Conservation (phyloP, 257 asterid species). For the Rehmannia glutinosa region DNA sequence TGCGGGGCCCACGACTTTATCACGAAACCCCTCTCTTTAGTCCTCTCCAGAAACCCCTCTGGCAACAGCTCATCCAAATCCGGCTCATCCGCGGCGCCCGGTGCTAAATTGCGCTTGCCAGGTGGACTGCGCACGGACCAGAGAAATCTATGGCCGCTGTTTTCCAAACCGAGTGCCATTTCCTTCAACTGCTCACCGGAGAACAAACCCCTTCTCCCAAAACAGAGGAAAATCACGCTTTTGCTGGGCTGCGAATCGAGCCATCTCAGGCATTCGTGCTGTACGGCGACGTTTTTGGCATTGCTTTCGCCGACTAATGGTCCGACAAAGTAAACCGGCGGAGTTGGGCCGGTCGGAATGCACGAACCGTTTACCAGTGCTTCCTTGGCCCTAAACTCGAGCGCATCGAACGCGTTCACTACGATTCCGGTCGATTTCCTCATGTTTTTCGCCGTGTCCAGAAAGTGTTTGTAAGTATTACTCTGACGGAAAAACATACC, state of each 20-base stretch:
- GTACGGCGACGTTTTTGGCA: background rate
- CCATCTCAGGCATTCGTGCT: conserved; percentile 23
- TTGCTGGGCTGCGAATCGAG: conserved; percentile 27
- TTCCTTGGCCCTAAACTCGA: conserved; percentile 20
- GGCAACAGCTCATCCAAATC: conserved; percentile 20
- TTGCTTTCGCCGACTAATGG: background rate
- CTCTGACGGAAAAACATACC: background rate
- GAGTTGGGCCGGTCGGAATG: conserved; percentile 13
- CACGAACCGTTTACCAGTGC: conserved; percentile 16
- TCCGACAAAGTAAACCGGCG: conserved; percentile 19
- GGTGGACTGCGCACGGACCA: conserved; percentile 30
- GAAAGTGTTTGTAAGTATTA: conserved; percentile 10
- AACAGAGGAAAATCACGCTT: conserved; percentile 34
- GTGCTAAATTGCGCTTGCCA: no score
- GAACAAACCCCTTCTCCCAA: conserved; percentile 26
- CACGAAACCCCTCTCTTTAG: conserved; percentile 22
- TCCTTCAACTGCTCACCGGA: conserved; percentile 20
- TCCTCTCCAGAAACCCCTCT: conserved; percentile 27
- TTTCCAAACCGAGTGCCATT: conserved; percentile 31
- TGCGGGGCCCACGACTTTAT: conserved; percentile 25
- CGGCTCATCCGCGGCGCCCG: background rate
- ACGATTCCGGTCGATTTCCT: conserved; percentile 22
- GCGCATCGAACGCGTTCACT: conserved; percentile 1
- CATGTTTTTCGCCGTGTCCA: conserved; percentile 1
- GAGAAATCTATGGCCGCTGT: conserved; percentile 24